phyloP scores from a whole-genome alignment of 768 basidiomycete species.

The Amanita fuliginea region DNA sequence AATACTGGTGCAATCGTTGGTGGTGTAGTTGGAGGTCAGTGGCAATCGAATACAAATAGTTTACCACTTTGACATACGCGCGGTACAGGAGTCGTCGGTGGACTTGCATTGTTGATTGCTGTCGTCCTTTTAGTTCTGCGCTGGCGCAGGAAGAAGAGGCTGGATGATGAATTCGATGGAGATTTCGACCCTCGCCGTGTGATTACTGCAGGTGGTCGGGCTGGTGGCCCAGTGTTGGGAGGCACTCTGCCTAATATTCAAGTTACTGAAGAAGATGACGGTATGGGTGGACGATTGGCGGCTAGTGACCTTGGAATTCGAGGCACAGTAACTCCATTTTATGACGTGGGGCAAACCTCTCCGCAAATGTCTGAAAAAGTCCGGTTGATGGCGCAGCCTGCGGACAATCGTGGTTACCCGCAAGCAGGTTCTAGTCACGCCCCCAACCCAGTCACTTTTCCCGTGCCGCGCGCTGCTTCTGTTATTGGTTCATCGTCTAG shows the following conservation, averaged over 20 bases:
- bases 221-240: slow-evolving; percentile 6
- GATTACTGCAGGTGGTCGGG: slow-evolving; percentile 7
- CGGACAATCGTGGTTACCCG: background rate
- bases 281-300: slow-evolving; percentile 22
- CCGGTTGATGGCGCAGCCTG: background rate
- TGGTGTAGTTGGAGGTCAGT: slow-evolving; percentile 37
- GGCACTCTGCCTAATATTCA: slow-evolving; percentile 10
- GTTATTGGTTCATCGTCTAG: background rate
- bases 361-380: slow-evolving; percentile 5
- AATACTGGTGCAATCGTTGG: slow-evolving; percentile 38
- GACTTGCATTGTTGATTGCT: slow-evolving; percentile 13
- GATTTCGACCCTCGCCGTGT: slow-evolving; percentile 29
- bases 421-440: background rate
- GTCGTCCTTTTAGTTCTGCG: slow-evolving; percentile 17
- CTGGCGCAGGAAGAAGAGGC: slow-evolving; percentile 13
- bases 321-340: slow-evolving; percentile 24
- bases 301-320: slow-evolving; percentile 17
- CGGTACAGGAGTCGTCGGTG: slow-evolving; percentile 20
- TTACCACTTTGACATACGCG: too few species aligned
- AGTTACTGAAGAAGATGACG: slow-evolving; percentile 19
- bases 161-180: slow-evolving; percentile 23
- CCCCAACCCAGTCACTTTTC: background rate
- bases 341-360: slow-evolving; percentile 6
- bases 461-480: background rate
- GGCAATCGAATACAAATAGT: background rate